Evolutionary conservation across 768 basidiomycete genomes (phyloP), one percentile per base, ranked within the genome.

Genomic region (Amanita phalloides): DNA sequence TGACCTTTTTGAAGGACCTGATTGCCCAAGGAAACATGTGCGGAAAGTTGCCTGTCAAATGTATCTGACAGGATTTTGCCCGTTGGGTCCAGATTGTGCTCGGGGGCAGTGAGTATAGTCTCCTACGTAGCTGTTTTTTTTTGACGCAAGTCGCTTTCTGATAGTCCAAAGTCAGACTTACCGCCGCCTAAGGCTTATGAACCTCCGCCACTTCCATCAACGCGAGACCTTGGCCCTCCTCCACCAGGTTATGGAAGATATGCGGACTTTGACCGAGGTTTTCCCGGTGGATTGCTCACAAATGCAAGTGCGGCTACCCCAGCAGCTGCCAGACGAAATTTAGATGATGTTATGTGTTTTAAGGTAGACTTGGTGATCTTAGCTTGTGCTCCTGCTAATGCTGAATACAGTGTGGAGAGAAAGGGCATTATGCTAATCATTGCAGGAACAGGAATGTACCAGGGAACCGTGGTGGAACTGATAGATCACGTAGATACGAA

Each of bases 401-500:
- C n/a, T 57, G 4, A 41, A 52, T 49, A 4, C 55, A 91, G 84
- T 96, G 93, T 61, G 90, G 90, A 35, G 84, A 90, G 65, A 85
- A 86, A 58, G 95, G 95, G 1, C 95, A 98, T 63, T 95, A 95
- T 62, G 94, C 94, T 17, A 95, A 96, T 63, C 83, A 89, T 59
- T 96, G 94, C 66, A 79, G 85, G 38, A 93, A 93, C 64, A 72
- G 87, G 51, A 93, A 92, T 63, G 85, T 91, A 21, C 92, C 92
- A 25, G 92, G 92, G 10, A 91, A 90, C 63, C 77, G 92, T 45
- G 92, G 92, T 51, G 92, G 92, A 6, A 68, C 82, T 44, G 88
- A 89, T 57, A 74, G 76, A 41, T 53, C 65, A n/a, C 71, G 71
- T 59, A 66, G 69, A 59, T 74, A 66, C 63, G 66, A 56, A 42